Base-by-base conservation (phyloP, 495 filamentous ascomycete species). In the Aspergillus bertholletiae region DNA sequence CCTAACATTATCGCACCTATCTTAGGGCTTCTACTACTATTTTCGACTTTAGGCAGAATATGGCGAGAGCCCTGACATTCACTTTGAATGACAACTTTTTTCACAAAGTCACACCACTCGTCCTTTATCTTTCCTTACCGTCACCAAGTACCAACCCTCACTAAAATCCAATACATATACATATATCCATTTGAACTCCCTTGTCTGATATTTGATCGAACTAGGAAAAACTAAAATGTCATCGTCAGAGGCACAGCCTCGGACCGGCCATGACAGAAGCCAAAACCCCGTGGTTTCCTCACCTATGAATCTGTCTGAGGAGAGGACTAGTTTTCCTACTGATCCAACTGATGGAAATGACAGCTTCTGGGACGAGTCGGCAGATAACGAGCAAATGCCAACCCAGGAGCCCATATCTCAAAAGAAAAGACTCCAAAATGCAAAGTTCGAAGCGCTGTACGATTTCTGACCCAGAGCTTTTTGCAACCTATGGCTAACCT, bases 371-470 rank as follows among this genome's bases (percentile, higher is more conserved):
- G 64, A 68, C 37, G 59, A 68, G 22, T 74, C 70, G 13, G 61
- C 69, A 15, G 74, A 73, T 0, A 62, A 71, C n/a, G 59, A 61
- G 3, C 41, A 61, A 20, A 49, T 47, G 4, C 17, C 62, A 17
- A 55, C 63, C 17, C 59, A 64, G 43, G 63, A 62, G 20, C 75
- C 73, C 46, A 63, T 74, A 34, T 76, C 79, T 2, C 73, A 81
- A 48, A 74, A 72, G 21, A 75, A 76, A 28, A 71, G 72, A 27
- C 57, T 64, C 5, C 81, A 85, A 37, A 79, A 80, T 52, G 73
- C 74, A 7, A 70, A 74, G 46, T 88, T 87, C 47, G 69, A 80
- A 41, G 66, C 67, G 13, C 75, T 80, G 78, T 82, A 26, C 55
- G 76, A 69, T 46, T 30, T n/a, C 15, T 5, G 4, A 8, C 22